phyloP scores from a whole-genome alignment of 2,329 filamentous ascomycete species.

The Pseudocercospora crystallina region DNA sequence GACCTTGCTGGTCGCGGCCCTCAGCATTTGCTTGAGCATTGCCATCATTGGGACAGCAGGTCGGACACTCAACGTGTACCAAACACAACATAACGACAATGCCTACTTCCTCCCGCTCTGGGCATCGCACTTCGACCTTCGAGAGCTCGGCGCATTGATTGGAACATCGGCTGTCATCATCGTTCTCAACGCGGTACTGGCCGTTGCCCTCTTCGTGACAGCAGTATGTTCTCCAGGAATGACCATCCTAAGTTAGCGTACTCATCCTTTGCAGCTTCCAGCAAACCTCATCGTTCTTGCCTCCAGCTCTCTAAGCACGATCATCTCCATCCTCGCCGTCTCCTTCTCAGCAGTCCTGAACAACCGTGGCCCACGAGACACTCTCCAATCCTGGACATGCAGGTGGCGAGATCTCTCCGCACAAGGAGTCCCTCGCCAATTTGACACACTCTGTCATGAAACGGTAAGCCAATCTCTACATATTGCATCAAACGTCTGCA shows the following conservation, averaged over 20 bases:
- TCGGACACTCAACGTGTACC: constrained; percentile 45
- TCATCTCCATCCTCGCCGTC: constrained; percentile 43
- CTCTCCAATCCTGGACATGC: constrained; percentile 41
- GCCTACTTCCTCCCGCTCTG: constrained; percentile 51
- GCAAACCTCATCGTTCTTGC: constrained; percentile 39
- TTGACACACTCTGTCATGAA: constrained; percentile 42
- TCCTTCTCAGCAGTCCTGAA: constrained; percentile 39
- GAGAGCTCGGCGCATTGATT: constrained; percentile 44
- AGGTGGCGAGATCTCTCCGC: constrained; percentile 29
- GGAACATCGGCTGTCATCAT: constrained; percentile 40
- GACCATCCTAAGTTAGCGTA: too few relatives aligned
- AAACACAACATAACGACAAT: constrained; percentile 43
- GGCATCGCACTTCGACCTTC: constrained; percentile 48
- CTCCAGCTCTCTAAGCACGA: constrained; percentile 37
- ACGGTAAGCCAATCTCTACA: constrained; percentile 34
- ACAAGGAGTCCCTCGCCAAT: constrained; percentile 35
- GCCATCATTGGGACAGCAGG: constrained; percentile 45
- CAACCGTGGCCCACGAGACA: constrained; percentile 30
- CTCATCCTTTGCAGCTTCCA: constrained; percentile 36
- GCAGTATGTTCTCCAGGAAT: constrained; percentile 22
- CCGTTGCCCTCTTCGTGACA: constrained; percentile 39
- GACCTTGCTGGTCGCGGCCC: constrained; percentile 23
- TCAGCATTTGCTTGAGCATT: constrained; percentile 40
- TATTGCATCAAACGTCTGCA: background rate
- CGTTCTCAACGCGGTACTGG: constrained; percentile 38